Evolutionary conservation across 2,329 filamentous ascomycete species (phyloP), one percentile per base, ranked within the genome.

Genomic region (Diplodia sapinea): DNA sequence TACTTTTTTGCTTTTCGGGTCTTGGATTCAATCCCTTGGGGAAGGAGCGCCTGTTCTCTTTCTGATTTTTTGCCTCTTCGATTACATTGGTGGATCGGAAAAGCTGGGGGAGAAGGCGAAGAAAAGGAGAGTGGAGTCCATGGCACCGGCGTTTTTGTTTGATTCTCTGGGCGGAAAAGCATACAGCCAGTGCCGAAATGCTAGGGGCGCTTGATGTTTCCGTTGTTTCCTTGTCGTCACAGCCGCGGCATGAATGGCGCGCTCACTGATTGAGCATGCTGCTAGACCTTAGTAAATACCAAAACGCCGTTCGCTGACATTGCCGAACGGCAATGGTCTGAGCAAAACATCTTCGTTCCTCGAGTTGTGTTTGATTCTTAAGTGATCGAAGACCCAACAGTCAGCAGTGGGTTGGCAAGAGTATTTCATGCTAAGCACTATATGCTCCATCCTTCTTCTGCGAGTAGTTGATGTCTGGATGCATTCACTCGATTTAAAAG

Each of bases 211-310:
- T 67, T 69, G 70, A 73, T 70, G 70, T 73, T 49, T 67, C 70
- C 71, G 69, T 57, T 67, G 68, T 69, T 70, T 68, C 68, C 70
- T 72, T 67, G 69, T 66, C 70, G 69, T 69, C 68, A 67, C 65
- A 68, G 63, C 69, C 65, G 69, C 69, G 43, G 68, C 67, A 70
- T 61, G 64, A 71, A 15, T 26, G 52, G 38, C 23, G 64, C 17
- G 43, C 43, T 43, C 40, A 26, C 26, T 47, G 26, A 8, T 62
- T 47, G 38, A 61, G 43, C 52, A 29, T 47, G 49, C 43, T 36
- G 36, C 40, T 36, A 31, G 63, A 31, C 26, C 33, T n/a, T 31
- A 56, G 59, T 63, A 63, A 51, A 63, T 63, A 63, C 29, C 36
- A 33, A 52, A 63, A 38, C 29, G n/a, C n/a, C 47, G 17, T 49